A percentile compares a stretch with the other conserved stretches of the same genome.
These are phyloP conservation scores for Marsdenia floribunda DNA, from an alignment of 257 asterid genomes.

Conservation along the genomic window DNA sequence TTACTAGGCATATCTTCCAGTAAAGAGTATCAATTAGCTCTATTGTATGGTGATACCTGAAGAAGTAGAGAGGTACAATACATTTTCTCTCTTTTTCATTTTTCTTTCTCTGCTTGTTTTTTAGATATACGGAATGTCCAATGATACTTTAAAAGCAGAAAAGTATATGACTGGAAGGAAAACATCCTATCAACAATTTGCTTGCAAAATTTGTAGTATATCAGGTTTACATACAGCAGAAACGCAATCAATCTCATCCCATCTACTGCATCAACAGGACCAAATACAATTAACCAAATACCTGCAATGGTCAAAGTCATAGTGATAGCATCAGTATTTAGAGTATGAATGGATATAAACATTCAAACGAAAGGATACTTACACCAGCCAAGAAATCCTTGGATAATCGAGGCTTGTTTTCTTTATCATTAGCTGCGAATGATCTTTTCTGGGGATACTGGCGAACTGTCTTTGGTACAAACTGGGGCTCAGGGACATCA, in stretches of 20 bases:
- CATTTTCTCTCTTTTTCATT: too few relatives aligned
- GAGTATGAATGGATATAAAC: neutral
- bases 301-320: slow-evolving; percentile 11
- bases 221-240: neutral
- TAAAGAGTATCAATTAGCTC: too few relatives aligned
- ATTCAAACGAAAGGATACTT: slow-evolving; percentile 21
- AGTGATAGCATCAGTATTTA: slow-evolving; percentile 5
- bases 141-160: too few relatives aligned
- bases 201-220: too few relatives aligned
- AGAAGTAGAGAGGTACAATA: too few relatives aligned
- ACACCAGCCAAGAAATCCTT: slow-evolving; percentile 65
- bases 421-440: slow-evolving; percentile 35
- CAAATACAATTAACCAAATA: slow-evolving; percentile 19
- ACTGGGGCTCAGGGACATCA: slow-evolving; percentile 11
- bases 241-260: neutral
- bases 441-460: slow-evolving; percentile 65
- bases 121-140: too few relatives aligned
- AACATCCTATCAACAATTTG: too few relatives aligned
- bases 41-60: too few relatives aligned
- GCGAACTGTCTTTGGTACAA: slow-evolving; percentile 47
- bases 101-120: too few relatives aligned
- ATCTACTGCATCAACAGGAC: neutral
- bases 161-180: too few relatives aligned
- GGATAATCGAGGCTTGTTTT: slow-evolving; percentile 45
- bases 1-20: too few relatives aligned